Percentiles rank a stretch among this genome's conserved stretches.
phyloP scores from a whole-genome alignment of 176 grass and related monocot species.

The Aegilops tauschii region DNA sequence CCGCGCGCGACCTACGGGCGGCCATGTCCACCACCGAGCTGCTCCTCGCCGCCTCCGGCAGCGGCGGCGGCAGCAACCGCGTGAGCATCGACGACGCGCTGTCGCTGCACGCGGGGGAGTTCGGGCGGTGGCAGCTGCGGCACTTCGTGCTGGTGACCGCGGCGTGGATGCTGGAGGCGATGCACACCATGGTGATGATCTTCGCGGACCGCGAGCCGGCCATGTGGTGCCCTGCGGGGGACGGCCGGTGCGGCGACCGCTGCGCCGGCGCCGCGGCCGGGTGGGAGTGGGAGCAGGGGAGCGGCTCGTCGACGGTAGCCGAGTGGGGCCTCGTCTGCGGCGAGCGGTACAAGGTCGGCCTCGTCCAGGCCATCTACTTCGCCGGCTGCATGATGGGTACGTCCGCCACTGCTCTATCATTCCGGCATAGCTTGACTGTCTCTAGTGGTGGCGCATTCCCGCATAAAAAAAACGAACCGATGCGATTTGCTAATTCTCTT shows the following conservation, averaged over 20 bases:
- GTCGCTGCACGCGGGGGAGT: constrained; percentile 55
- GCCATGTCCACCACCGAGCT: constrained; percentile 37
- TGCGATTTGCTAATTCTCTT: too few relatives aligned
- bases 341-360: constrained; percentile 77
- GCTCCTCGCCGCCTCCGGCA: neutral
- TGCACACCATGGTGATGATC: constrained; percentile 93
- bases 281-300: constrained; percentile 59
- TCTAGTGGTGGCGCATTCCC: too few relatives aligned
- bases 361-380: constrained; percentile 71
- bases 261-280: constrained; percentile 23
- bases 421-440: too few relatives aligned
- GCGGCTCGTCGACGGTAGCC: constrained; percentile 48
- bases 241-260: constrained; percentile 30
- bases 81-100: constrained; percentile 79
- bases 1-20: neutral
- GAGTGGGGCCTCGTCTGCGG: constrained; percentile 80
- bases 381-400: constrained; percentile 78
- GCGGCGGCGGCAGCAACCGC: neutral
- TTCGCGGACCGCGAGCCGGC: constrained; percentile 77
- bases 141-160: constrained; percentile 75
- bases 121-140: constrained; percentile 89
- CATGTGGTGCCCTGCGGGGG: neutral
- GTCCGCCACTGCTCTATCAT: neutral
- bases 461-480: too few relatives aligned
- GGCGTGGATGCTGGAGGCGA: constrained; percentile 81